A percentile compares a stretch with the other conserved stretches of the same genome.
These are phyloP conservation scores for Dalechampia spathulata DNA, from an alignment of 441 rosid species.

Conservation along the genomic window DNA sequence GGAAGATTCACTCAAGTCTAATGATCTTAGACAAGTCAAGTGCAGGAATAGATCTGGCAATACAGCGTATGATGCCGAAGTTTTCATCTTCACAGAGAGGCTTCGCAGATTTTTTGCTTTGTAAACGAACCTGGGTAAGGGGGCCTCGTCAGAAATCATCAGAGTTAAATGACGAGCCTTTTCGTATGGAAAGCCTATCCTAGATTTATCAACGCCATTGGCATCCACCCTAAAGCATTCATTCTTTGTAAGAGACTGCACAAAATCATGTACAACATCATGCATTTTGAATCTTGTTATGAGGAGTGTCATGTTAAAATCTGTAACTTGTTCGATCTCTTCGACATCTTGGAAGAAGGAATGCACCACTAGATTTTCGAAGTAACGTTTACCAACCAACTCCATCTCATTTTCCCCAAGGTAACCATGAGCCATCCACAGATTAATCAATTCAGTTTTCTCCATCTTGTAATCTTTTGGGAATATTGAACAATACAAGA, in stretches of 20 bases:
- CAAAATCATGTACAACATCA: constrained; percentile 12
- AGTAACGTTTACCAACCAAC: neutral
- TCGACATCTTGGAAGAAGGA: constrained; percentile 4
- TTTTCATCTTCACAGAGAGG: neutral
- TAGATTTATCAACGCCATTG: neutral
- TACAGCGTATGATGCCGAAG: neutral
- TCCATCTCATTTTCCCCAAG: constrained; percentile 1
- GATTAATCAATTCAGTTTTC: neutral
- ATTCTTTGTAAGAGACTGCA: neutral
- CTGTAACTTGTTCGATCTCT: neutral
- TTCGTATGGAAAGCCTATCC: neutral
- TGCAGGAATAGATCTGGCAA: neutral
- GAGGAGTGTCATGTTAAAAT: neutral
- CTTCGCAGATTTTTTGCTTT: neutral
- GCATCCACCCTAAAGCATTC: constrained; percentile 2
- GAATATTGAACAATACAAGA: constrained; percentile 10
- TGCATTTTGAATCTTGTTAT: neutral
- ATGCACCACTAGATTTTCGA: neutral
- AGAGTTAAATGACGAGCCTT: neutral
- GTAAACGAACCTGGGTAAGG: neutral
- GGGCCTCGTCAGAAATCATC: neutral
- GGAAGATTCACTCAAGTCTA: neutral
- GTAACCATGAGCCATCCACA: constrained; percentile 16
- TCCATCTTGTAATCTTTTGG: neutral
- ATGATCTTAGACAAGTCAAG: constrained; percentile 5